These are phyloP conservation scores for Amniculicola lignicola DNA, from an alignment of 495 filamentous ascomycete genomes.

Conservation along the genomic window DNA sequence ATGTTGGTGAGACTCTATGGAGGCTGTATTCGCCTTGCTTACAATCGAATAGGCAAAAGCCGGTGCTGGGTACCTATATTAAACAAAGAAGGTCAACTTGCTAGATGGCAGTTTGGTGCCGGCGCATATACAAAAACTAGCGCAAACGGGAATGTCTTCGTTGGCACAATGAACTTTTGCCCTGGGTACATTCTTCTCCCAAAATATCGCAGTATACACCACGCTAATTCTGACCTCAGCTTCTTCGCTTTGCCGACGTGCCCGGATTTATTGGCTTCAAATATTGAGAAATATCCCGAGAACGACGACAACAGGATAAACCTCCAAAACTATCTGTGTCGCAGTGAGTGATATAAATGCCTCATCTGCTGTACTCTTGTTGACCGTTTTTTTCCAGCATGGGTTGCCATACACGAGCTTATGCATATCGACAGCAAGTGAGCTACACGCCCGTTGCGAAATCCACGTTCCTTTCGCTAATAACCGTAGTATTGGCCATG, in stretches of 20 bases:
- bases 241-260: constrained; percentile 6
- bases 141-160: not conserved
- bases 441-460: too few relatives aligned
- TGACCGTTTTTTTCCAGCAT: not conserved
- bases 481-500: too few relatives aligned
- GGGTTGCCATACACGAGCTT: not conserved
- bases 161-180: constrained; percentile 13
- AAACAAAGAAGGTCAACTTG: not conserved
- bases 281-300: not conserved
- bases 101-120: not conserved
- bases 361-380: not conserved
- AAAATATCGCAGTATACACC: too few relatives aligned
- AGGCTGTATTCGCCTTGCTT: not conserved
- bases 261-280: not conserved
- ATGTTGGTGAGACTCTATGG: not conserved
- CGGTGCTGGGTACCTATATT: constrained; percentile 5
- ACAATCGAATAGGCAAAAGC: constrained; percentile 2
- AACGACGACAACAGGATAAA: not conserved
- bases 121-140: constrained; percentile 14
- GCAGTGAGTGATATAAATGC: not conserved
- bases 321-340: constrained; percentile 12
- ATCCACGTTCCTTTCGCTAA: too few relatives aligned
- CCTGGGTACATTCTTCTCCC: too few relatives aligned
- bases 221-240: too few relatives aligned
- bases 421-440: too few relatives aligned